Evolutionary conservation across 2,329 filamentous ascomycete genomes (phyloP).

Genomic region (Lecanicillium sp.): DNA sequence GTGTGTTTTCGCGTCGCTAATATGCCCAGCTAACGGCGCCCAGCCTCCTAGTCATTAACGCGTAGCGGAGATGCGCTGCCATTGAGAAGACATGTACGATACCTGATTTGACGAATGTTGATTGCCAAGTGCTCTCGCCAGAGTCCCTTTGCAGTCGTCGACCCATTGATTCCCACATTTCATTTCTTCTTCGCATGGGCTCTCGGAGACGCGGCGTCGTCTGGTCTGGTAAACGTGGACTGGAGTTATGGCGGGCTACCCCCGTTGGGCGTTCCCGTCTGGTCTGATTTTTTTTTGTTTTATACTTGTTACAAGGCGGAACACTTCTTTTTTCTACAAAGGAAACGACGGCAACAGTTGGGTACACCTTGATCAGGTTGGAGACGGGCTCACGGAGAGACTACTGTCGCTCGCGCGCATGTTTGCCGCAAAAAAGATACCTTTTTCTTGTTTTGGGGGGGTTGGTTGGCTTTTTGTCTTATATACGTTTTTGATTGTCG

Average conservation of each 20-base stretch:
- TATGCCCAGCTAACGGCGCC: slow-evolving; percentile 14
- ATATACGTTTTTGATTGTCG: too few relatives aligned
- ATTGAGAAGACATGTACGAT: not conserved
- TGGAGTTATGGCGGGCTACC: slow-evolving; percentile 11
- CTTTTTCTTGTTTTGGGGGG: slow-evolving; percentile 9
- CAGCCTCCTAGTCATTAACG: slow-evolving; percentile 11
- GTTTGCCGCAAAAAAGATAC: slow-evolving; percentile 8
- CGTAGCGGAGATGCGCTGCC: not conserved
- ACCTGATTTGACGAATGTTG: not conserved
- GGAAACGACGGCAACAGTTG: not conserved
- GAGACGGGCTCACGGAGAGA: too few relatives aligned
- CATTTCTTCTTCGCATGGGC: not conserved
- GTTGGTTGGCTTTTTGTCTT: too few relatives aligned
- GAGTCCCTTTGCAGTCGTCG: too few relatives aligned
- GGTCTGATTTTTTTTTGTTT: not conserved
- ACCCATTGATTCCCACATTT: not conserved
- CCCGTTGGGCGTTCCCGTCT: not conserved
- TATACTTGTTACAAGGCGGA: slow-evolving; percentile 6
- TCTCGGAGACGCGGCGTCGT: slow-evolving; percentile 10
- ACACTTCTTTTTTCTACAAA: not conserved
- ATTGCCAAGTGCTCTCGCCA: too few relatives aligned
- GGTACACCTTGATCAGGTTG: not conserved
- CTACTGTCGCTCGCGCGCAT: too few relatives aligned
- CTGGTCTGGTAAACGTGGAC: slow-evolving; percentile 4
- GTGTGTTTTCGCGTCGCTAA: not conserved